A percentile compares a stretch with the other conserved stretches of the same genome.
Evolutionary conservation across 345 rosid genomes (phyloP).

Genomic region (Tarenaya hassleriana): DNA sequence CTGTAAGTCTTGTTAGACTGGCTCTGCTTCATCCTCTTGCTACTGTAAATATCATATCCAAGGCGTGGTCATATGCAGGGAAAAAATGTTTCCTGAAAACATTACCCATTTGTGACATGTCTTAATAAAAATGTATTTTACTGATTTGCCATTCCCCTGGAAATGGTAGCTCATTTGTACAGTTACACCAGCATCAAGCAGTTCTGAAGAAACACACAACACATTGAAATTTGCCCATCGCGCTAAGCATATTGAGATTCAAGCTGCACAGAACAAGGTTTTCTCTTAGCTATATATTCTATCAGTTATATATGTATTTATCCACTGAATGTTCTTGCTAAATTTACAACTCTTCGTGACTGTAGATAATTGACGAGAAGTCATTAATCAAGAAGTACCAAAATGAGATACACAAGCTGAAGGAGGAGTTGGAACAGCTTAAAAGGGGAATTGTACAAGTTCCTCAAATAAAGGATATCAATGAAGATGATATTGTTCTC

Average conservation of each 20-base stretch:
- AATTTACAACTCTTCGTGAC: conserved; percentile 21
- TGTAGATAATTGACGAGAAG: conserved; percentile 96
- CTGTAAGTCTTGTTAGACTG: conserved; percentile 50
- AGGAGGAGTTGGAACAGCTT: conserved; percentile 90
- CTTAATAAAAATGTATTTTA: conserved; percentile 11
- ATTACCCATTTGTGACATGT: not conserved
- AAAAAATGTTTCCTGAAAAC: not conserved
- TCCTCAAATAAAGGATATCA: conserved; percentile 57
- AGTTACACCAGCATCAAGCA: conserved; percentile 94
- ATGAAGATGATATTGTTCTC: conserved; percentile 72
- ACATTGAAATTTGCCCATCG: conserved; percentile 99
- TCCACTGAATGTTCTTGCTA: conserved; percentile 1
- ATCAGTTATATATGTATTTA: not conserved
- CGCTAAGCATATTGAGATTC: conserved; percentile 97
- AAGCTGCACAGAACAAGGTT: conserved; percentile 93
- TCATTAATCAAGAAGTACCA: conserved; percentile 97
- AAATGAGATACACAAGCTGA: conserved; percentile 79
- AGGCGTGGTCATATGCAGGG: conserved; percentile 8
- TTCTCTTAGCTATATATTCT: conserved; percentile 11
- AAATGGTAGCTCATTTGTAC: conserved; percentile 92
- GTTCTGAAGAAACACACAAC: conserved; percentile 95
- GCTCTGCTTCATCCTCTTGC: conserved; percentile 5
- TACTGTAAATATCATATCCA: conserved; percentile 15
- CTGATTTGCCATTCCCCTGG: conserved; percentile 27
- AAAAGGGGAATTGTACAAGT: conserved; percentile 70